Evolutionary conservation across 768 basidiomycete genomes (phyloP).

Genomic region (Kwoniella sp.): DNA sequence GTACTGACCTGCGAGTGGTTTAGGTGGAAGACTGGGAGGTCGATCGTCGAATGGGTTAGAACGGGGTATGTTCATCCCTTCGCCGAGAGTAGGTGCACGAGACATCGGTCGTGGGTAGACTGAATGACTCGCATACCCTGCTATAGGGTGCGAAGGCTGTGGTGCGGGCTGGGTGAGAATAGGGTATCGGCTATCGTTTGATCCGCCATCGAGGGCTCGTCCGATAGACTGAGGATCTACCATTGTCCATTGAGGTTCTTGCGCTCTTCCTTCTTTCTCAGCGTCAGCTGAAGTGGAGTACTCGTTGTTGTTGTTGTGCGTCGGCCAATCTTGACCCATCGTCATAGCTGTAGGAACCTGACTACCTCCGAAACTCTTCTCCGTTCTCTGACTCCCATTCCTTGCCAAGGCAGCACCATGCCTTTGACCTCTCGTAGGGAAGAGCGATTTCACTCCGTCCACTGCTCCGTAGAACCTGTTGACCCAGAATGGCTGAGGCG

Average conservation of each 20-base stretch:
- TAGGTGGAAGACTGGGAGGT: conserved; percentile 6
- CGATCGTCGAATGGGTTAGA: conserved; percentile 13
- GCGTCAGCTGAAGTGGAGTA: neutral
- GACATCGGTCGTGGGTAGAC: conserved; percentile 47
- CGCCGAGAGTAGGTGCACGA: conserved; percentile 38
- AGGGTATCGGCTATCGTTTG: conserved; percentile 22
- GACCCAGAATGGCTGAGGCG: conserved; percentile 43
- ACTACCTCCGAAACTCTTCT: conserved; percentile 35
- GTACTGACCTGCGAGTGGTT: neutral
- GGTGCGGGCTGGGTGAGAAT: neutral
- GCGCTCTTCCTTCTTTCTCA: neutral
- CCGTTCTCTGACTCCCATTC: conserved; percentile 31
- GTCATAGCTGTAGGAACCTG: conserved; percentile 23
- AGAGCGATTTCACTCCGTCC: conserved; percentile 27
- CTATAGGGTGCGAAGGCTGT: neutral
- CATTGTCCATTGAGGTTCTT: conserved; percentile 22
- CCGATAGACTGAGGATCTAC: conserved; percentile 26
- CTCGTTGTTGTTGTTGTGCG: neutral
- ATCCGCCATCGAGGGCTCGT: conserved; percentile 19
- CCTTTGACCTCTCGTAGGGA: conserved; percentile 38
- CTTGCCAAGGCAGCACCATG: conserved; percentile 33
- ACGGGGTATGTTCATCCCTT: conserved; percentile 20
- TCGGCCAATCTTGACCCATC: conserved; percentile 16
- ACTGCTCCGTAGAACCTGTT: conserved; percentile 35
- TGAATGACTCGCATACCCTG: conserved; percentile 6